Evolutionary conservation across 805 yeast genomes (phyloP), one percentile per base, ranked within the genome.

Genomic region (Teunomyces cretensis): DNA sequence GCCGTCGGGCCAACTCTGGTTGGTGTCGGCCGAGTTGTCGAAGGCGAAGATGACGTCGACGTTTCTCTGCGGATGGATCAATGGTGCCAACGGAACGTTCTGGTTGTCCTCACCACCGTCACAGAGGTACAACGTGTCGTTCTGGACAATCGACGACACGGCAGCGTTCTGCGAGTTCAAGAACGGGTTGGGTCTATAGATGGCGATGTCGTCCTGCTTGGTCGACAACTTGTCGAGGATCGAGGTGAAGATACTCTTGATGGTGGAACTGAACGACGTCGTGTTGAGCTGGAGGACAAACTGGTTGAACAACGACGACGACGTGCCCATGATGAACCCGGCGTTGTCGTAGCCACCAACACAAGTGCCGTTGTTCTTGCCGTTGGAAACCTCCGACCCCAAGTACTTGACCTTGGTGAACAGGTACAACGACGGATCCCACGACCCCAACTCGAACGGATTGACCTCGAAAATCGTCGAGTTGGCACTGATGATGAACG

Each of bases 21-120:
- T 62, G 4, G 88, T 78, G 48, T 86, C 91, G 14, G 83, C 86
- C 15, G 86, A 77, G 61, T 81, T 82, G 58, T 84, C 84, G 56
- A 64, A 80, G 0, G 91, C 84, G 51, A 87, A 72, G 6, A 86
- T 67, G 11, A 81, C 70, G 58, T 87, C 94, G 28, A 84, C 68
- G 11, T 74, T 64, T 60, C 90, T 71, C 37, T 78, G 76, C 5
- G 80, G 78, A 52, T 83, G 85, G 22, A 85, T 55, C 41, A 87
- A 70, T 2, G 92, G 88, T 26, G 75, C 67, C 31, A 84, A 61
- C 0, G 95, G 94, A 13, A 87, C 71, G 55, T 85, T 85, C 61
- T 85, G 89, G 7, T 74, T 45, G 60, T 86, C 92, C 60, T 83
- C 88, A 27, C 94, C 95, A 35, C 95, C 95, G 58, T 87, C 95